A percentile compares a stretch with the other conserved stretches of the same genome.
Conservation (phyloP, 2,329 filamentous ascomycete species). For the Clarireedia homoeocarpa region DNA sequence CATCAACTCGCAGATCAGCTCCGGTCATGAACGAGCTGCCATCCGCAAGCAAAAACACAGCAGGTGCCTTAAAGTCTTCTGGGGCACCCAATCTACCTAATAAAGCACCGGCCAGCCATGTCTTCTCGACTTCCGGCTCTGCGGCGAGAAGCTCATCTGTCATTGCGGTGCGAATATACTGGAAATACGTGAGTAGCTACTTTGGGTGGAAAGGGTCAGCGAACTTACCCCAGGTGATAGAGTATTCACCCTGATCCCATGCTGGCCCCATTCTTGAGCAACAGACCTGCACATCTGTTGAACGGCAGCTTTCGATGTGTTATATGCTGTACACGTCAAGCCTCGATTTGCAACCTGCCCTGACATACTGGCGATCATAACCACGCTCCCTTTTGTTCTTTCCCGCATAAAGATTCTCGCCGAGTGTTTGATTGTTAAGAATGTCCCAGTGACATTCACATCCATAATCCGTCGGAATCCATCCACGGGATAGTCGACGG, state of each 20-base stretch:
- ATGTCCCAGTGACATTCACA: conserved; percentile 62
- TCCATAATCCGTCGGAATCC: conserved; percentile 49
- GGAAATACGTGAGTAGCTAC: background rate
- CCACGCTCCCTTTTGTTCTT: conserved; percentile 38
- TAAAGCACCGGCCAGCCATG: conserved; percentile 81
- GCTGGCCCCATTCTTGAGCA: conserved; percentile 53
- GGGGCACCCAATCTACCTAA: conserved; percentile 58
- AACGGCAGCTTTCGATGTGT: conserved; percentile 53
- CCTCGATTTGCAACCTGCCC: conserved; percentile 39
- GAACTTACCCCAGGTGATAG: conserved; percentile 44
- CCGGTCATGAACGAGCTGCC: conserved; percentile 37
- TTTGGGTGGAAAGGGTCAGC: background rate
- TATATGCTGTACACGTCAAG: conserved; percentile 55
- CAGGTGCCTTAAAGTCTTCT: conserved; percentile 60
- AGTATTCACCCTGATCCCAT: conserved; percentile 57
- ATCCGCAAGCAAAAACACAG: conserved; percentile 50
- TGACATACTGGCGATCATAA: conserved; percentile 43
- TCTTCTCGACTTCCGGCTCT: conserved; percentile 31
- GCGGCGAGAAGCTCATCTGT: conserved; percentile 37
- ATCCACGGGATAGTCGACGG: conserved; percentile 55
- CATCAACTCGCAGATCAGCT: conserved; percentile 37
- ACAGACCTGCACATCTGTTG: conserved; percentile 51
- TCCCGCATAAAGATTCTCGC: conserved; percentile 46
- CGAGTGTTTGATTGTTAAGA: conserved; percentile 62
- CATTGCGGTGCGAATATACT: conserved; percentile 41